Evolutionary conservation across 108 stramenopile genomes (phyloP).

Genomic region (Nannochloropsis oceanica): DNA sequence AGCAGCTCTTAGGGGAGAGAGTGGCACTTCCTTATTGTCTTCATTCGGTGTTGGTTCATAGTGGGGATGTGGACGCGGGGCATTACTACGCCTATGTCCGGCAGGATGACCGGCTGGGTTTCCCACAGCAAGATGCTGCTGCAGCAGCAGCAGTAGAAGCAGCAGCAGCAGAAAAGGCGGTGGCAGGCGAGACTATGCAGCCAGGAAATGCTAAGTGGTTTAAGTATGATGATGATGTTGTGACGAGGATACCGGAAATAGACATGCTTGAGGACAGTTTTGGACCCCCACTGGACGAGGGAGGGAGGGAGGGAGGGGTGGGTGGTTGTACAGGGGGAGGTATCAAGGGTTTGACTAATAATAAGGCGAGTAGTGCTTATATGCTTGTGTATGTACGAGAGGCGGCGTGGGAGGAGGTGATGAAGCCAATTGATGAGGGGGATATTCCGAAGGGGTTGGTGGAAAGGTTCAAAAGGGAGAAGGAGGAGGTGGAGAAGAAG

Average conservation of each 20-base stretch:
- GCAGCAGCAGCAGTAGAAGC: too few relatives aligned
- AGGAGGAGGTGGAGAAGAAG: not conserved
- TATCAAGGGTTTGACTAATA: not conserved
- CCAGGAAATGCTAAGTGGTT: conserved; percentile 7
- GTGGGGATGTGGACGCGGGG: conserved; percentile 35
- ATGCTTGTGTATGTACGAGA: conserved; percentile 41
- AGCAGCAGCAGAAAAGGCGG: not conserved
- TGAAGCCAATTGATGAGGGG: conserved; percentile 1
- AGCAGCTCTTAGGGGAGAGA: not conserved
- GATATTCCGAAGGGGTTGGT: conserved; percentile 20
- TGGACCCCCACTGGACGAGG: not conserved
- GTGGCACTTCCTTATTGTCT: conserved; percentile 10
- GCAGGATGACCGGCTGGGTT: not conserved
- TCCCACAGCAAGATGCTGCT: too few relatives aligned
- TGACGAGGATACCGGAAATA: conserved; percentile 4
- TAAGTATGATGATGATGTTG: conserved; percentile 40
- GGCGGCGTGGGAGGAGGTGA: conserved; percentile 18
- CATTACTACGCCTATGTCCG: conserved; percentile 45
- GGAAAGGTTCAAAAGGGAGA: conserved; percentile 19
- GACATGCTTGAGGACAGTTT: conserved; percentile 18
- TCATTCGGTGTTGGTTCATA: conserved; percentile 38
- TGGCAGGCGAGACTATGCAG: not conserved
- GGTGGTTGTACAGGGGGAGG: not conserved
- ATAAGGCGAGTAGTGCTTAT: conserved; percentile 17
- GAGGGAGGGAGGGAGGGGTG: conserved; percentile 3